phyloP scores from a whole-genome alignment of 2,329 filamentous ascomycete species.

The Pestalotiopsis sp. region DNA sequence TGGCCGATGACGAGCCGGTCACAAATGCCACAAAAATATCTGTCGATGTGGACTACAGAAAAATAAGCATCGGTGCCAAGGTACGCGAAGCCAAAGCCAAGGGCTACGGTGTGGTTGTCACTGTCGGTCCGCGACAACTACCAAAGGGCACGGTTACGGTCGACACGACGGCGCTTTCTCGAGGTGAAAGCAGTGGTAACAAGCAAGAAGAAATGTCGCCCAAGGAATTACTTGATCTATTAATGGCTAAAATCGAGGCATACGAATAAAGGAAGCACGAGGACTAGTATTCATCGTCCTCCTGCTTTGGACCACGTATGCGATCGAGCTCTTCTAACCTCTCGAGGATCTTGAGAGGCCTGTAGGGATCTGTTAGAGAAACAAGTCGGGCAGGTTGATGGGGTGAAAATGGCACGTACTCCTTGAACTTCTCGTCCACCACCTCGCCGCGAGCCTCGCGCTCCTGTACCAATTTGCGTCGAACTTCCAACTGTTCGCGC shows the following conservation, averaged over 20 bases:
- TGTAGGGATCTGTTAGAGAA: conserved; percentile 13
- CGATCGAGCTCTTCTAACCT: conserved; percentile 28
- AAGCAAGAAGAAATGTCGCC: conserved; percentile 46
- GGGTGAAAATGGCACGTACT: conserved; percentile 33
- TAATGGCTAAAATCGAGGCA: conserved; percentile 48
- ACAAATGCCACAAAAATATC: conserved; percentile 62
- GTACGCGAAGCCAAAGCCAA: conserved; percentile 71
- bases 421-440: conserved; percentile 51
- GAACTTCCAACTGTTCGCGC: conserved; percentile 59
- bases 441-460: conserved; percentile 57
- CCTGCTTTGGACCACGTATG: conserved; percentile 14
- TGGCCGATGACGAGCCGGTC: conserved; percentile 40
- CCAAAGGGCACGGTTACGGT: conserved; percentile 58
- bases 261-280: conserved; percentile 42
- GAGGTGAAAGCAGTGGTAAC: conserved; percentile 17
- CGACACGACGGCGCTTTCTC: conserved; percentile 39
- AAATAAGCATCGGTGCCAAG: conserved; percentile 68
- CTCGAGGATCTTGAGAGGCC: conserved; percentile 30
- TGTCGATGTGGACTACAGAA: conserved; percentile 71
- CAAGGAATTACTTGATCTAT: conserved; percentile 44
- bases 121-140: conserved; percentile 70
- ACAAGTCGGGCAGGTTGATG: not conserved
- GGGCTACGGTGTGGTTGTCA: conserved; percentile 74
- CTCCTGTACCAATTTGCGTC: conserved; percentile 58
- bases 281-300: conserved; percentile 7